These are phyloP conservation scores for Haplosporangium gracile DNA, from an alignment of 192 early-diverging fungal species.

Conservation along the genomic window DNA sequence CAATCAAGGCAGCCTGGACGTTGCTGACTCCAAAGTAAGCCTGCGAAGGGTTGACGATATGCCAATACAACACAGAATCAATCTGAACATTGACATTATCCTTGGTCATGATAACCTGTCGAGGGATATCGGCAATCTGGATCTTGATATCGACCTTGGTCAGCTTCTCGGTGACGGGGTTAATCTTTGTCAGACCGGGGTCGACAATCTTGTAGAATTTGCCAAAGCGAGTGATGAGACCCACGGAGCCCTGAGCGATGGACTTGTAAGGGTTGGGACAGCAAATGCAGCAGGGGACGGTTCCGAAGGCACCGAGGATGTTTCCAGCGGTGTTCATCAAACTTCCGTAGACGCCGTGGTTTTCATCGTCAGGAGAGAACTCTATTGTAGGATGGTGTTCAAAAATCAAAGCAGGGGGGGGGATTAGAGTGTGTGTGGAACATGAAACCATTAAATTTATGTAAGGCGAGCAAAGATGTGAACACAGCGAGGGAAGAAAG, in stretches of 20 bases:
- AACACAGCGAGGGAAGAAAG: not conserved
- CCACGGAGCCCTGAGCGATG: slow-evolving; percentile 75
- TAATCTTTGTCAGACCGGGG: slow-evolving; percentile 66
- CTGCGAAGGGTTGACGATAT: slow-evolving; percentile 80
- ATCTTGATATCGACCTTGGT: slow-evolving; percentile 59
- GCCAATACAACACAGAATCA: slow-evolving; percentile 89
- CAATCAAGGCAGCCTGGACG: slow-evolving; percentile 83
- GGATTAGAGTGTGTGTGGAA: not conserved
- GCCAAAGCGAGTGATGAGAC: slow-evolving; percentile 74
- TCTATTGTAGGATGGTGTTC: slow-evolving; percentile 58
- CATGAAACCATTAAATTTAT: not conserved
- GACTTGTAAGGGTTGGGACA: slow-evolving; percentile 75
- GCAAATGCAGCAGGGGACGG: slow-evolving; percentile 62
- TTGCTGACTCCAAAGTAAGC: slow-evolving; percentile 81
- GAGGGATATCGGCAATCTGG: slow-evolving; percentile 63
- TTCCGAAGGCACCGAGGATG: slow-evolving; percentile 59
- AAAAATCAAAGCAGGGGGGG: slow-evolving; percentile 46
- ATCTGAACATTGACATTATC: slow-evolving; percentile 89
- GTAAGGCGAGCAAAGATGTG: not conserved
- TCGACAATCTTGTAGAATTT: slow-evolving; percentile 59
- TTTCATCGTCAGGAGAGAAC: slow-evolving; percentile 49
- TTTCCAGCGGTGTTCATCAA: slow-evolving; percentile 62
- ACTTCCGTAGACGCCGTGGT: slow-evolving; percentile 60
- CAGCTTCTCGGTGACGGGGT: slow-evolving; percentile 59
- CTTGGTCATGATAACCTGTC: slow-evolving; percentile 85